Conservation (phyloP, 148 eudicot species). For the Linanthus parryae region DNA sequence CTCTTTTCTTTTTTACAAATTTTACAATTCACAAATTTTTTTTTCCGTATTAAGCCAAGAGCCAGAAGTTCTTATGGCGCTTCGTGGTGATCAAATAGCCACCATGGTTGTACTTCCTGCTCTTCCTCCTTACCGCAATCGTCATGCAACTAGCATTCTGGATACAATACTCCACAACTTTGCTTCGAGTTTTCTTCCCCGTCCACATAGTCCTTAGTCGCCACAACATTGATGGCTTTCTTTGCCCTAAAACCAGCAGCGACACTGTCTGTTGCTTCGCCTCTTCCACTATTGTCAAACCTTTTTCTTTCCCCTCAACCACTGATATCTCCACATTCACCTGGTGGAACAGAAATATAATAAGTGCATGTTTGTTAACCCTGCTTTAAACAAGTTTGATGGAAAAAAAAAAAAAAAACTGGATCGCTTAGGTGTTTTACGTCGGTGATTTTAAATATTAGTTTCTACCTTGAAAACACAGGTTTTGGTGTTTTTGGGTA, state of each 20-base stretch:
- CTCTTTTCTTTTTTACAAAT: too few relatives aligned
- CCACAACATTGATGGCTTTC: slow-evolving; percentile 52
- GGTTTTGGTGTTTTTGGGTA: slow-evolving; percentile 4
- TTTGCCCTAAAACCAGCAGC: slow-evolving; percentile 59
- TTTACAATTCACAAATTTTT: too few relatives aligned
- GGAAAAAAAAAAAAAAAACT: not conserved
- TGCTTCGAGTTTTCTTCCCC: slow-evolving; percentile 20
- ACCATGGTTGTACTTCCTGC: slow-evolving; percentile 59
- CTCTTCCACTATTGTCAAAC: slow-evolving; percentile 53
- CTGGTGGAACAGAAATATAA: too few relatives aligned
- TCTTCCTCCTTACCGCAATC: slow-evolving; percentile 72
- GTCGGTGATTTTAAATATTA: not conserved
- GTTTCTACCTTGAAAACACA: too few relatives aligned
- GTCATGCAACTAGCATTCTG: slow-evolving; percentile 79
- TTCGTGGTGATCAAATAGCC: slow-evolving; percentile 82
- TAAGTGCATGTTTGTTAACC: not conserved
- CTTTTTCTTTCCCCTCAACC: slow-evolving; percentile 56
- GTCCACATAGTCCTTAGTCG: slow-evolving; percentile 48
- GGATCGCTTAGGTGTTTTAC: not conserved
- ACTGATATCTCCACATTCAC: slow-evolving; percentile 56
- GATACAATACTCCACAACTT: slow-evolving; percentile 67
- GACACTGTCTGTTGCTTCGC: slow-evolving; percentile 48
- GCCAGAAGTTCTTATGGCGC: slow-evolving; percentile 86
- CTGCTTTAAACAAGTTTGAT: too few relatives aligned
- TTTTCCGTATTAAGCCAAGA: slow-evolving; percentile 45